Evolutionary conservation across 2,329 filamentous ascomycete genomes (phyloP), one percentile per base, ranked within the genome.

Genomic region (Ciborinia camelliae): DNA sequence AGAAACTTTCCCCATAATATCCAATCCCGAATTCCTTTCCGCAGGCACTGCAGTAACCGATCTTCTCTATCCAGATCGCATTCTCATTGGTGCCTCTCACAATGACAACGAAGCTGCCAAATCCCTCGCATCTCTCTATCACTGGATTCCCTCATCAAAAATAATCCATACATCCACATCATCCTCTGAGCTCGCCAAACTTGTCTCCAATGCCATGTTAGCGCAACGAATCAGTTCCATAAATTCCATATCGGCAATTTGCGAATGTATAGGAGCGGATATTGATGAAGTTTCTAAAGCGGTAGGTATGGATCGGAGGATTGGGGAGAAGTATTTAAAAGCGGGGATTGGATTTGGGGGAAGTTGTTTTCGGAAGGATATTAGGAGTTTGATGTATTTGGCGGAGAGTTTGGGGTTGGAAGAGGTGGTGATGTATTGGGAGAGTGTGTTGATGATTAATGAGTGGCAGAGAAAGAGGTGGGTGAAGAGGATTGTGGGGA

Each of bases 291-390:
- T 94, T 2, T 83, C 88, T 18, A 79, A 80, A 43, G 85, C 87
- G 7, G 82, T 90, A 37, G 90, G 90, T 58, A 79, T 86, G 45
- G 90, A 94, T 71, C 81, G 82, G 9, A 83, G 90, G 58, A 90
- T 94, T 65, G 90, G 90, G 8, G 80, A 83, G 67, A 86, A 87
- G 74, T 90, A 92, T 77, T 80, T 94, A 48, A 88, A 90, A 76
- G 87, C 90, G 9, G 87, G 87, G 47, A 84, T 92, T 41, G 90
- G 90, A 20, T 94, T 93, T 72, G 90, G 90, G 63, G 90, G 90
- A 26, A 90, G 86, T 67, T 94, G 90, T 77, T 92, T 94, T 81
- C 86, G 89, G 76, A 94, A 94, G 77, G 90, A 94, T 73, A 85
- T 92, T 50, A 80, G 90, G 57, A 90, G 84, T 75, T 79, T 94